Evolutionary conservation across 108 stramenopile genomes (phyloP).

Genomic region (Nitzschia sp.): DNA sequence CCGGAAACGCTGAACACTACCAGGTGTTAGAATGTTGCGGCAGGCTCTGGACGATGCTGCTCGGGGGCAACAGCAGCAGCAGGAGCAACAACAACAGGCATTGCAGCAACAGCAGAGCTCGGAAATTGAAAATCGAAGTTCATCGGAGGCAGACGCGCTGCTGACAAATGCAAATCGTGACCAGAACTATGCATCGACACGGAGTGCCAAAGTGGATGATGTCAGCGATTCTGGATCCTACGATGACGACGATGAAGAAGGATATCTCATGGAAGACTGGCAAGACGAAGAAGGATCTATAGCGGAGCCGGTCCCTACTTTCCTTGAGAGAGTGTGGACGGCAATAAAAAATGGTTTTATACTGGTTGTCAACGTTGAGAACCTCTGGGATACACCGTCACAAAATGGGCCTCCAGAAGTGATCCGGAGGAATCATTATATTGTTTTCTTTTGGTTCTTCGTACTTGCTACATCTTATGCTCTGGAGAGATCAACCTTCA

Average conservation of each 20-base stretch:
- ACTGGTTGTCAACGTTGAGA: conserved; percentile 72
- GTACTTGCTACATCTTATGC: conserved; percentile 70
- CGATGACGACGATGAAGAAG: conserved; percentile 39
- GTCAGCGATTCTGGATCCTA: conserved; percentile 12
- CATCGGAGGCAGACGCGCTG: conserved; percentile 10
- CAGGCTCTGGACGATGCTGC: conserved; percentile 26
- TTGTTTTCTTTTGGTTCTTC: conserved; percentile 79
- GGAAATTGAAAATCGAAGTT: neutral
- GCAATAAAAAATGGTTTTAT: conserved; percentile 38
- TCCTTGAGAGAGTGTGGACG: conserved; percentile 9
- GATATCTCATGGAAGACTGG: conserved; percentile 16
- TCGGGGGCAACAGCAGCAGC: neutral
- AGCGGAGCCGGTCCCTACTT: neutral
- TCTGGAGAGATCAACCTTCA: conserved; percentile 77
- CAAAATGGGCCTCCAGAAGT: conserved; percentile 12
- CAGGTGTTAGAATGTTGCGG: too few relatives aligned
- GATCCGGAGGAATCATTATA: conserved; percentile 48
- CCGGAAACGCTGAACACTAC: too few relatives aligned
- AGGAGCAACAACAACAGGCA: neutral
- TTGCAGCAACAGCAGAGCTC: neutral
- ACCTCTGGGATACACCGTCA: conserved; percentile 75
- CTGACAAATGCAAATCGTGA: neutral
- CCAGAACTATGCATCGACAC: neutral
- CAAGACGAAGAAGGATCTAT: conserved; percentile 12
- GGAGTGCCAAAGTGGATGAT: neutral